These are phyloP conservation scores for Discostella pseudostelligera DNA, from an alignment of 108 stramenopile genomes.

Conservation along the genomic window DNA sequence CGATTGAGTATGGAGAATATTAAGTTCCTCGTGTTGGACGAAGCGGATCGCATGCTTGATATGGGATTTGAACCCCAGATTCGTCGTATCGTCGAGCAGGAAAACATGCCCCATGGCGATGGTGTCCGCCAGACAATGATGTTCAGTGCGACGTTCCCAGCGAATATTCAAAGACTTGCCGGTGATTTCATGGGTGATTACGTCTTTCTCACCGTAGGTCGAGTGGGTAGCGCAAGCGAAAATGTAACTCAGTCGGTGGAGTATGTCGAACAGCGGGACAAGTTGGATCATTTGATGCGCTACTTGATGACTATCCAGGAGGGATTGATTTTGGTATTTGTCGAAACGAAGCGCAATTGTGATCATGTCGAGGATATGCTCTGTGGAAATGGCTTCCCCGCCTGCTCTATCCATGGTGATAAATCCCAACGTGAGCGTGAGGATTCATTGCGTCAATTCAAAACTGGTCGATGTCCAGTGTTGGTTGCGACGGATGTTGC, in stretches of 20 bases:
- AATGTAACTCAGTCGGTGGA: conserved; percentile 90
- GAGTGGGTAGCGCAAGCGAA: conserved; percentile 64
- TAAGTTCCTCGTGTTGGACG: conserved; percentile 92
- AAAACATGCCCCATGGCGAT: conserved; percentile 63
- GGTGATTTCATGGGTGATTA: conserved; percentile 94
- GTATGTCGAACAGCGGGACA: conserved; percentile 89
- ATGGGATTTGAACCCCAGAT: conserved; percentile 97
- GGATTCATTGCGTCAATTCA: conserved; percentile 84
- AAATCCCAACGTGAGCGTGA: conserved; percentile 95
- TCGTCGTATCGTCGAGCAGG: conserved; percentile 81
- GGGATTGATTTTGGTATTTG: too few species aligned
- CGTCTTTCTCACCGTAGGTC: conserved; percentile 96
- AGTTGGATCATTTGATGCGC: too few species aligned
- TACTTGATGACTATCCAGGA: too few species aligned
- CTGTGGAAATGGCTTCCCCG: conserved; percentile 84
- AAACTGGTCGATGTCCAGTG: conserved; percentile 65
- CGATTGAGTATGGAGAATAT: conserved; percentile 84
- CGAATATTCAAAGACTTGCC: conserved; percentile 91
- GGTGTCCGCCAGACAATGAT: conserved; percentile 92
- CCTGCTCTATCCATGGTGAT: conserved; percentile 97
- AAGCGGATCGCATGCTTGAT: conserved; percentile 98
- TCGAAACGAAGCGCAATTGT: conserved; percentile 57
- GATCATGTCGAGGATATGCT: conserved; percentile 89
- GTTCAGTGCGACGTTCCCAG: conserved; percentile 97
- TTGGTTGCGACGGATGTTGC: conserved; percentile 97